These are phyloP conservation scores for Parascedosporium putredinis DNA, from an alignment of 2,329 filamentous ascomycete genomes.

Conservation along the genomic window DNA sequence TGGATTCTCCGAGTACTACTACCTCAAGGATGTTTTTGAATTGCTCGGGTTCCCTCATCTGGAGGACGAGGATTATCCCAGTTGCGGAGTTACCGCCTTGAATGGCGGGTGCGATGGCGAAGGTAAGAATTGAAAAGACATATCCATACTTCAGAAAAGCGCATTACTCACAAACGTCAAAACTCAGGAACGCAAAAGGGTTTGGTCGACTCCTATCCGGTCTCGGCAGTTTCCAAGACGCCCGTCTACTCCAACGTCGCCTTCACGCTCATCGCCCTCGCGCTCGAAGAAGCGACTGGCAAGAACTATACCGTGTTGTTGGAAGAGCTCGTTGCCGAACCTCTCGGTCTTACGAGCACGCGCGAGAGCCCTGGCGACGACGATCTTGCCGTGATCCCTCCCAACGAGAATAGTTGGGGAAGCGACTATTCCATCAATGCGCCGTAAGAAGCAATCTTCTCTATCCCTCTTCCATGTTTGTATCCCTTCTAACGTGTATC, in stretches of 20 bases:
- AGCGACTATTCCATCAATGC: slow-evolving; percentile 21
- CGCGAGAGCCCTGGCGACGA: slow-evolving; percentile 20
- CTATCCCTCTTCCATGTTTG: too few species aligned
- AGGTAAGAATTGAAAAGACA: slow-evolving; percentile 15
- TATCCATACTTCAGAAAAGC: neutral
- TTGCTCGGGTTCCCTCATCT: slow-evolving; percentile 25
- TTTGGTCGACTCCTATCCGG: slow-evolving; percentile 20
- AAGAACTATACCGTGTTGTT: slow-evolving; percentile 20
- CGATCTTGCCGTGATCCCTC: slow-evolving; percentile 22
- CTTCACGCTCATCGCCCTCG: slow-evolving; percentile 25
- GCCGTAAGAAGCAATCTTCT: too few species aligned
- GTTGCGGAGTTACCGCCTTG: slow-evolving; percentile 25
- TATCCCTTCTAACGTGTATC: slow-evolving; percentile 7
- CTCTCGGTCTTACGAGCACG: slow-evolving; percentile 14
- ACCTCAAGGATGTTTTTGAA: slow-evolving; percentile 22
- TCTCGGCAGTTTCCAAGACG: slow-evolving; percentile 11
- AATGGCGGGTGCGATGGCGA: slow-evolving; percentile 23
- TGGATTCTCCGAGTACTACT: slow-evolving; percentile 26
- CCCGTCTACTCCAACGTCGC: slow-evolving; percentile 31
- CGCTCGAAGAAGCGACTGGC: slow-evolving; percentile 19
- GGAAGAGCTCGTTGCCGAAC: slow-evolving; percentile 11
- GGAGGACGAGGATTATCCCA: slow-evolving; percentile 21
- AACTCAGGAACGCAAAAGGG: slow-evolving; percentile 21
- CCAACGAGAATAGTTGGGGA: slow-evolving; percentile 22
- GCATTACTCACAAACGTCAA: neutral